phyloP scores from a whole-genome alignment of 495 filamentous ascomycete genomes.

The Physcia stellaris region DNA sequence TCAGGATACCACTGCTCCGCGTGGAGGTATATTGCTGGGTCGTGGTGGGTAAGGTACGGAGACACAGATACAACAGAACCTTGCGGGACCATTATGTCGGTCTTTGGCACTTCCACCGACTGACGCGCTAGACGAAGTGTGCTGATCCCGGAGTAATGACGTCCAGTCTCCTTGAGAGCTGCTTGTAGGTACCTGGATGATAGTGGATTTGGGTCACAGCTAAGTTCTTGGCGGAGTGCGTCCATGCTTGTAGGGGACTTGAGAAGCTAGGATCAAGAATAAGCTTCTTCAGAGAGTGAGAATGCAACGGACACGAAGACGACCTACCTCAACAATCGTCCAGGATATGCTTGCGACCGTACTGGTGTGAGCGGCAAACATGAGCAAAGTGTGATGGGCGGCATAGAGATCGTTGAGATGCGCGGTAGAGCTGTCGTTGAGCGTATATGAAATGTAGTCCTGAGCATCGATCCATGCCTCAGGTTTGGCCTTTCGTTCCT shows the following conservation, averaged over 20 bases:
- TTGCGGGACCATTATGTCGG: not conserved
- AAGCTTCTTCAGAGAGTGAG: not conserved
- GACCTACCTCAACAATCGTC: conserved; percentile 2
- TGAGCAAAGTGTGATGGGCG: not conserved
- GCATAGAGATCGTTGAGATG: conserved; percentile 2
- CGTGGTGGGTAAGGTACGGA: not conserved
- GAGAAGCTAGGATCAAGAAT: not conserved
- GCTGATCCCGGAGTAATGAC: conserved; percentile 1
- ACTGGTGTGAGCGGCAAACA: conserved; percentile 1
- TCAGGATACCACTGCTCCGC: not conserved
- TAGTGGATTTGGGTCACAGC: not conserved
- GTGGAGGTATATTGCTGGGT: not conserved
- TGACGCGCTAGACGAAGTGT: not conserved
- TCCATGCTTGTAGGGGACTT: not conserved
- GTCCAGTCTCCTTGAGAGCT: not conserved
- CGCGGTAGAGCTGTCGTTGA: conserved; percentile 1
- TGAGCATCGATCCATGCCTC: conserved; percentile 1
- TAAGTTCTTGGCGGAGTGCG: not conserved
- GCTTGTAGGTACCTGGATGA: not conserved
- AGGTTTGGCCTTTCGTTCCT: conserved; percentile 1
- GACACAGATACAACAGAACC: not conserved
- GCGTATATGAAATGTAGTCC: conserved; percentile 4
- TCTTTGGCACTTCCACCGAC: not conserved
- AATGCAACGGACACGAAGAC: not conserved
- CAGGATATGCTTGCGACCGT: not conserved